Evolutionary conservation across 306 rosid species (phyloP), one percentile per base, ranked within the genome.

Genomic region (Neltuma alba): DNA sequence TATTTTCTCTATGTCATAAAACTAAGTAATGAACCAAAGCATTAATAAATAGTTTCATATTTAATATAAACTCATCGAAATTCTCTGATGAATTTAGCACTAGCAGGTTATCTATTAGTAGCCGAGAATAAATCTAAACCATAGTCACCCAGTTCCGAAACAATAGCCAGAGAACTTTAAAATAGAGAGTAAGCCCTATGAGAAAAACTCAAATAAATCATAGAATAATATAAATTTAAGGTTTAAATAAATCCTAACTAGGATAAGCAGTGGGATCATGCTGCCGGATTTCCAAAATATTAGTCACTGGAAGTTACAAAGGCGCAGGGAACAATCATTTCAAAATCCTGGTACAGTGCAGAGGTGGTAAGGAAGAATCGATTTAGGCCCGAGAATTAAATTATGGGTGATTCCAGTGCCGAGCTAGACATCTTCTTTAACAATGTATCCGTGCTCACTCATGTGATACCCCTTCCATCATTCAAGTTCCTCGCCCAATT

Each of bases 401-500:
- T 72, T 31, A 31, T 5, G 45, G 18, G 31, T 31, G 18, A 2
- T 72, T 30, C 47, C 41, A 13, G 27, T 12, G 36, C 50, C 8
- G 9, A 33, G 48, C 13, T 9, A 33, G 20, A 23, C 11, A 25
- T 41, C 6, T 9, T 4, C 38, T 31, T 54, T 18, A 16, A 18
- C 20, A 31, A 18, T 16, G 25, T 34, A 63, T 61, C 13, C 60
- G 16, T 34, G 11, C 55, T 31, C 70, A 41, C 37, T 84, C 50
- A 67, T 14, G 41, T 38, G 61, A 76, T 70, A 20, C 21, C n/a
- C 30, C 48, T 41, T 61, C 33, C 47, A 63, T 79, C 81, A 36
- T 54, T 64, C 83, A 81, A 55, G 72, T 66, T 82, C 85, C 78
- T 9, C 74, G 76, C 37, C 72, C 75, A 83, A 52, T 78, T 27